These are phyloP conservation scores for Amphirosellinia nigrospora DNA, from an alignment of 495 filamentous ascomycete species.

Conservation along the genomic window DNA sequence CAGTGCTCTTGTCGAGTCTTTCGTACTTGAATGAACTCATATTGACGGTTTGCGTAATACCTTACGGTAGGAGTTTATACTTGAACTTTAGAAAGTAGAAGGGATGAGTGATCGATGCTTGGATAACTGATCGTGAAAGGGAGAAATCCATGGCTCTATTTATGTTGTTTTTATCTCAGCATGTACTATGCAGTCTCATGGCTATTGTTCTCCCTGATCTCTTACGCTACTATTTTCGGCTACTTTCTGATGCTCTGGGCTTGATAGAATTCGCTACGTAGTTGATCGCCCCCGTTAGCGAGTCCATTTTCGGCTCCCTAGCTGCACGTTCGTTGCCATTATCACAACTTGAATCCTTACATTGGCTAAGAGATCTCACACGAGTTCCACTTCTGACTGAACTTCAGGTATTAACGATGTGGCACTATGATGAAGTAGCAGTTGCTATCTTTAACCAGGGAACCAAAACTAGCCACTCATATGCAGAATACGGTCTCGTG, in stretches of 20 bases:
- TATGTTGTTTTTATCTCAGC: not conserved
- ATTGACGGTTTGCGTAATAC: slow-evolving; percentile 10
- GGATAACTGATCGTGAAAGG: not conserved
- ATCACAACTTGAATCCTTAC: not conserved
- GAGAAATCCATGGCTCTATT: not conserved
- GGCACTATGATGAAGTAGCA: not conserved
- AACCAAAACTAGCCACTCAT: not conserved
- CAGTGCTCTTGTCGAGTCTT: slow-evolving; percentile 63
- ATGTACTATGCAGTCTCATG: not conserved
- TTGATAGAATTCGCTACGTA: not conserved
- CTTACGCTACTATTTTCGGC: not conserved
- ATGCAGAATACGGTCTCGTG: no score
- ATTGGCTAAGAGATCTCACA: not conserved
- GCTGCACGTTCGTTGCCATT: not conserved
- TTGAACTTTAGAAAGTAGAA: not conserved
- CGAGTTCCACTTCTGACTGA: slow-evolving; percentile 7
- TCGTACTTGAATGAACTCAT: slow-evolving; percentile 39
- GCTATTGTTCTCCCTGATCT: not conserved
- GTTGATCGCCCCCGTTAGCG: not conserved
- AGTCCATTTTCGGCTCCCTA: not conserved
- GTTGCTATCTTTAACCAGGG: not conserved
- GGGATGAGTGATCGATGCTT: not conserved
- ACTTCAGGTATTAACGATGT: not conserved
- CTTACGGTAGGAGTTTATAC: not conserved
- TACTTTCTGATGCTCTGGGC: not conserved